Percentiles rank a stretch among this genome's conserved stretches.
Conservation (phyloP, 2,329 filamentous ascomycete species). For the Lasiodiplodia sp. region DNA sequence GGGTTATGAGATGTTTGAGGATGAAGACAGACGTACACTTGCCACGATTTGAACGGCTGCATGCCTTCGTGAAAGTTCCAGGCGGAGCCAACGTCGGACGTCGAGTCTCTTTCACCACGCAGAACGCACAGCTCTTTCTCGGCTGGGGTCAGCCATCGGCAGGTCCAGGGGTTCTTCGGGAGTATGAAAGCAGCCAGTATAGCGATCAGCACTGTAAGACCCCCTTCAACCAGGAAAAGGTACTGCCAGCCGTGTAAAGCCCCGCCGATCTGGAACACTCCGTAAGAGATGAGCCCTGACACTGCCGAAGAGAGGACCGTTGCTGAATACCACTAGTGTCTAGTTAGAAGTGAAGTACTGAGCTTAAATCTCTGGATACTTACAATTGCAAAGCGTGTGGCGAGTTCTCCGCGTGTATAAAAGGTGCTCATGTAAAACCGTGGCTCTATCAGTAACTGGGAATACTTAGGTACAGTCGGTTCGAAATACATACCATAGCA, state of each 20-base stretch:
- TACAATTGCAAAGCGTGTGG: constrained; percentile 26
- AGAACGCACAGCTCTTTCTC: constrained; percentile 36
- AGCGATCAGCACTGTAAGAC: constrained; percentile 48
- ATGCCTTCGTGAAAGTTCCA: constrained; percentile 24
- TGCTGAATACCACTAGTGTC: constrained; percentile 15
- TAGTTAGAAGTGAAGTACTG: not conserved
- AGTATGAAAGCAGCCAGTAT: constrained; percentile 50
- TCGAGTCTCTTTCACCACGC: constrained; percentile 23
- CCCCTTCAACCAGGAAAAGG: constrained; percentile 56
- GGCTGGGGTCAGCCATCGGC: constrained; percentile 48
- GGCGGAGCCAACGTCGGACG: not conserved
- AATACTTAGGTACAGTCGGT: not conserved
- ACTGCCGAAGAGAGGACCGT: constrained; percentile 23
- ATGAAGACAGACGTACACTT: not conserved
- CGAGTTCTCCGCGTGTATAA: constrained; percentile 28
- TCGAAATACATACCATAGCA: constrained; percentile 1
- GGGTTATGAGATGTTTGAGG: too few species aligned
- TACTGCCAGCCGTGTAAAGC: constrained; percentile 51
- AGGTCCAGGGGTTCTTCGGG: constrained; percentile 46
- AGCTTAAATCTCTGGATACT: not conserved
- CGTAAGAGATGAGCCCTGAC: constrained; percentile 39
- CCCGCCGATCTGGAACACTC: constrained; percentile 50
- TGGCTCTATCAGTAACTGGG: not conserved
- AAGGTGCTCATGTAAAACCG: constrained; percentile 30
- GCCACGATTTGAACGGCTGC: constrained; percentile 22